Evolutionary conservation across 176 grass and related monocot species (phyloP), one percentile per base, ranked within the genome.

Genomic region (Phyllostachys edulis): DNA sequence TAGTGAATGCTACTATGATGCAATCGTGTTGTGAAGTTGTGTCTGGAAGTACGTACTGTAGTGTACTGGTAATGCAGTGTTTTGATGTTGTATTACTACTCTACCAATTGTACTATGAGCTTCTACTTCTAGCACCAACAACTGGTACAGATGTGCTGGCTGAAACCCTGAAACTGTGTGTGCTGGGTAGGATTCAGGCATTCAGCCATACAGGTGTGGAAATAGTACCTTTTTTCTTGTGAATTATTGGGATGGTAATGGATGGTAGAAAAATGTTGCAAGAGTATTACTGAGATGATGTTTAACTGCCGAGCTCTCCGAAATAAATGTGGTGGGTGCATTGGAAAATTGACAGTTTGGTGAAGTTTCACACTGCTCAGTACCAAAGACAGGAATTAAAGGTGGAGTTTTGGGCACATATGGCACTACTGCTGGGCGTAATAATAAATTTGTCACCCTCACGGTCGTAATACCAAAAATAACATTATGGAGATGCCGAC

Each of bases 201-300:
- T n/a, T n/a, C n/a, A n/a, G n/a, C n/a, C n/a, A n/a, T n/a, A n/a
- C n/a, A n/a, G n/a, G n/a, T n/a, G n/a, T n/a, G n/a, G n/a, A n/a
- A n/a, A n/a, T n/a, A n/a, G n/a, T n/a, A n/a, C n/a, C n/a, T n/a
- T 9, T 8, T 9, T 40, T 4, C 13, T 57, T 68, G 50, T 42
- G 36, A 23, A 57, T 81, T 70, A 70, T 70, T 81, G 65, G 79
- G 34, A 9, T 41, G 64, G 34, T 59, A 49, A 40, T 59, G 73
- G 21, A 5, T 42, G n/a, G 29, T 65, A 14, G 44, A n/a, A 50
- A 72, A 50, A 36, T 15, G 18, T 34, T 41, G 23, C 72, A 21
- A n/a, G 16, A 5, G 60, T 15, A 14, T 26, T 75, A 49, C 12
- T 21, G 79, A 14, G 50, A 39, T 11, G 78, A 61, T 82, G 52